Base-by-base conservation (phyloP, 345 rosid species). In the Eucalyptus tenuipes region DNA sequence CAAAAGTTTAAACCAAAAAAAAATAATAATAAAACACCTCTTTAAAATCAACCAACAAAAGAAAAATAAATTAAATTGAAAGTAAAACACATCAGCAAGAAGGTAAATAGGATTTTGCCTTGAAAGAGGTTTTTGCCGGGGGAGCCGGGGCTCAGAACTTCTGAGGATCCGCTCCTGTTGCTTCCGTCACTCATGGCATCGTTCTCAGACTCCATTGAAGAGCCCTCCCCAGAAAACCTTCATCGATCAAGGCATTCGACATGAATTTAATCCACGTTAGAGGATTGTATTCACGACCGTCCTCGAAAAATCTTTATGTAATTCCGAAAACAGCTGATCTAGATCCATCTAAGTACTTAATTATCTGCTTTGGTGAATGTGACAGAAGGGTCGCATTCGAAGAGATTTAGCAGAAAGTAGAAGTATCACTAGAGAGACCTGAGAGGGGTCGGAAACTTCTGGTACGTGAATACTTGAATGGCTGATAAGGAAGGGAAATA, bases 401-500 rank as follows among this genome's bases (percentile, higher is more conserved):
- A 20, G 27, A 75, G 27, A 37, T 75, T 71, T 75, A 75, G 82
- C 47, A 37, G 25, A 10, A 37, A 71, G 45, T 37, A 68, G 61
- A 9, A 71, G 82, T 20, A 75, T 75, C 9, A 12, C 14, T 20
- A 40, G 81, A 40, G 81, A 91, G 10, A 94, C 55, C 87, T 86
- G 88, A 91, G 92, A 10, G 93, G 88, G 29, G 90, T 91, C 55
- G 94, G 92, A 86, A 90, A 93, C 6, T 90, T 91, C 10, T 95
- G 94, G 89, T 95, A 96, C 75, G 90, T 85, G 90, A 96, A 98
- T 88, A 97, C 87, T 92, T 97, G 99, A 93, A 98, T 95, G 87
- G 96, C 99, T 8, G 99, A 98, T 89, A 97, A 93, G 92, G 94
- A 98, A 8, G 99, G 99, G 31, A 95, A 98, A 91, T 98, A 98